Percentiles rank a stretch among this genome's conserved stretches.
phyloP scores from a whole-genome alignment of 2,329 filamentous ascomycete species.

The Pseudodiploospora longispora region DNA sequence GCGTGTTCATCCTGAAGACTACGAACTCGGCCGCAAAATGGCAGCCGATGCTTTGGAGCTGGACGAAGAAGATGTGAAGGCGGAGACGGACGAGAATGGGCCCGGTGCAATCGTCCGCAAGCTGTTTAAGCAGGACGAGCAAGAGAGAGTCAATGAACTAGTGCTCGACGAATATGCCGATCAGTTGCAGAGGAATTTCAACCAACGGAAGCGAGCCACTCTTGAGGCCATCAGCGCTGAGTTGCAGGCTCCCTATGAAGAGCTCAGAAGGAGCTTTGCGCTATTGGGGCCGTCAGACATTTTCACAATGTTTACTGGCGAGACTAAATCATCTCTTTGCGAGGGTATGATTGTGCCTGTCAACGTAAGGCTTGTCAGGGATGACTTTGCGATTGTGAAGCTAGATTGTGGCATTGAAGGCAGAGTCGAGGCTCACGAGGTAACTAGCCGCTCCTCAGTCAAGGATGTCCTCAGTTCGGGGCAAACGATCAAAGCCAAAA shows the following conservation, averaged over 20 bases:
- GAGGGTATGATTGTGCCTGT: constrained; percentile 92
- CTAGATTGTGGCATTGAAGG: constrained; percentile 93
- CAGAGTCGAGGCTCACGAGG: constrained; percentile 73
- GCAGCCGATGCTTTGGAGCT: constrained; percentile 92
- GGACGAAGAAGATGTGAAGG: constrained; percentile 96
- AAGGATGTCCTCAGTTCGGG: constrained; percentile 68
- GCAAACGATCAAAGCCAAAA: constrained; percentile 82
- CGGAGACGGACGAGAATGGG: constrained; percentile 84
- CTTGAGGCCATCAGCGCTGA: constrained; percentile 94
- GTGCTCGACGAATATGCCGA: constrained; percentile 96
- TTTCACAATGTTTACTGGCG: constrained; percentile 94
- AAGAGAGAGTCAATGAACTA: constrained; percentile 92
- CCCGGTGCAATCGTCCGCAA: constrained; percentile 85
- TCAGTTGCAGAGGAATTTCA: constrained; percentile 86
- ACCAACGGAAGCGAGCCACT: constrained; percentile 89
- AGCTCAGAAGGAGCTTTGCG: constrained; percentile 75
- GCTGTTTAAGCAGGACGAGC: constrained; percentile 87
- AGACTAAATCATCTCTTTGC: constrained; percentile 73
- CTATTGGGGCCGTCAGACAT: constrained; percentile 66
- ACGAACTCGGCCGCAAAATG: constrained; percentile 97
- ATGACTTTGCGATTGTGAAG: constrained; percentile 87
- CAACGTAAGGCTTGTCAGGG: constrained; percentile 77
- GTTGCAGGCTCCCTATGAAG: constrained; percentile 86
- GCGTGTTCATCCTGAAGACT: constrained; percentile 95
- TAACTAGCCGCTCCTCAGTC: constrained; percentile 63